These are phyloP conservation scores for Boletus rufocinnamomeus DNA, from an alignment of 768 basidiomycete species.

Conservation along the genomic window DNA sequence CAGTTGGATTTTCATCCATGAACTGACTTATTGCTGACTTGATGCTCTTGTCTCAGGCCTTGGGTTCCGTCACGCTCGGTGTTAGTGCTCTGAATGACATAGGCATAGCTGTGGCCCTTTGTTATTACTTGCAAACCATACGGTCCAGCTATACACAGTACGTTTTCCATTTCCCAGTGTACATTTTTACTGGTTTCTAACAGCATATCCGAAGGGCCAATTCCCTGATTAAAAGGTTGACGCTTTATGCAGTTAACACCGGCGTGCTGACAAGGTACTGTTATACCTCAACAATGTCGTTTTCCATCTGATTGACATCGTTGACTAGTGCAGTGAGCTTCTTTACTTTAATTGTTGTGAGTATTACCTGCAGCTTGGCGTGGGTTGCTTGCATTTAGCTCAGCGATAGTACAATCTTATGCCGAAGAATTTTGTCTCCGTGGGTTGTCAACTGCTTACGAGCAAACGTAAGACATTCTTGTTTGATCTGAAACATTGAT, in stretches of 20 bases:
- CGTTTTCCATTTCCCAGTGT: slow-evolving; percentile 14
- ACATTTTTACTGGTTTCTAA: slow-evolving; percentile 1
- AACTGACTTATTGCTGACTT: neutral
- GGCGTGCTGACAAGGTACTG: slow-evolving; percentile 61
- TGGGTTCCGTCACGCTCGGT: slow-evolving; percentile 51
- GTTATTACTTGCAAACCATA: slow-evolving; percentile 54
- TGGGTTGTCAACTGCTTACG: slow-evolving; percentile 61
- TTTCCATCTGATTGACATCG: slow-evolving; percentile 1
- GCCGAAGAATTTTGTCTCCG: slow-evolving; percentile 58
- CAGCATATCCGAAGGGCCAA: slow-evolving; percentile 43
- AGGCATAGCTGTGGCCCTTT: slow-evolving; percentile 51
- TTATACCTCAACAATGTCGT: neutral
- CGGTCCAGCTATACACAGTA: slow-evolving; percentile 51
- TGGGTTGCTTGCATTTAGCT: neutral
- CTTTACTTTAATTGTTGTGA: slow-evolving; percentile 56
- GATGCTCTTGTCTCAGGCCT: slow-evolving; percentile 35
- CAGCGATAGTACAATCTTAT: slow-evolving; percentile 54
- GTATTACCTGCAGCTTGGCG: slow-evolving; percentile 18
- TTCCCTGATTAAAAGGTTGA: slow-evolving; percentile 54
- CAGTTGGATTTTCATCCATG: slow-evolving; percentile 10
- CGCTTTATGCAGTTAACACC: slow-evolving; percentile 61
- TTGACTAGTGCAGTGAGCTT: slow-evolving; percentile 36
- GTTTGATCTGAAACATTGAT: neutral
- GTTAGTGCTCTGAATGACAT: slow-evolving; percentile 53
- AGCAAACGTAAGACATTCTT: slow-evolving; percentile 54